A percentile compares a stretch with the other conserved stretches of the same genome.
phyloP scores from a whole-genome alignment of 371 early-diverging fungal genomes.

The Rhizomucor pusillus region DNA sequence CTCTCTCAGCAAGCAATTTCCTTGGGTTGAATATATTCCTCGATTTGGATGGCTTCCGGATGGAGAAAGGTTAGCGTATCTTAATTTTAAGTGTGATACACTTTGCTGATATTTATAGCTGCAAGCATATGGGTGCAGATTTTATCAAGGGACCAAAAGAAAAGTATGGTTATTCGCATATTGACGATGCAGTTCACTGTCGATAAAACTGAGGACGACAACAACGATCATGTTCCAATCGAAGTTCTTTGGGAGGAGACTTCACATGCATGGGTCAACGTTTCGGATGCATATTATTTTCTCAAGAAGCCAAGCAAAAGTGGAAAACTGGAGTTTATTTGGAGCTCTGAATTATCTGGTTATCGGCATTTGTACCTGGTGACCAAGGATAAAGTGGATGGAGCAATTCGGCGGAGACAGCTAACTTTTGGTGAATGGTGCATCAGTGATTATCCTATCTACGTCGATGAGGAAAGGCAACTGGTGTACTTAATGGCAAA shows the following conservation, averaged over 20 bases:
- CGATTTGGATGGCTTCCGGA: slow-evolving; percentile 75
- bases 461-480: slow-evolving; percentile 55
- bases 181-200: slow-evolving; percentile 20
- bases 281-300: slow-evolving; percentile 57
- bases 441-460: slow-evolving; percentile 58
- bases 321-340: slow-evolving; percentile 33
- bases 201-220: slow-evolving; percentile 1
- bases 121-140: slow-evolving; percentile 69
- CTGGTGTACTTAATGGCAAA: slow-evolving; percentile 74
- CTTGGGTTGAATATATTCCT: slow-evolving; percentile 79
- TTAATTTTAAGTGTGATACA: not conserved
- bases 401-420: slow-evolving; percentile 18
- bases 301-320: slow-evolving; percentile 19
- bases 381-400: not conserved
- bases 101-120: not conserved
- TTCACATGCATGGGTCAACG: slow-evolving; percentile 64
- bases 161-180: slow-evolving; percentile 50
- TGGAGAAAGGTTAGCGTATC: slow-evolving; percentile 45
- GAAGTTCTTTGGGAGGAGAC: slow-evolving; percentile 64
- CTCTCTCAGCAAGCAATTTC: slow-evolving; percentile 48
- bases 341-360: slow-evolving; percentile 67
- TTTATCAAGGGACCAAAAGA: slow-evolving; percentile 63
- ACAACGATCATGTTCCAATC: slow-evolving; percentile 22
- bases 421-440: slow-evolving; percentile 55
- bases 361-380: slow-evolving; percentile 68